A percentile compares a stretch with the other conserved stretches of the same genome.
These are phyloP conservation scores for Salvia miltiorrhiza DNA, from an alignment of 257 asterid species.

Conservation along the genomic window DNA sequence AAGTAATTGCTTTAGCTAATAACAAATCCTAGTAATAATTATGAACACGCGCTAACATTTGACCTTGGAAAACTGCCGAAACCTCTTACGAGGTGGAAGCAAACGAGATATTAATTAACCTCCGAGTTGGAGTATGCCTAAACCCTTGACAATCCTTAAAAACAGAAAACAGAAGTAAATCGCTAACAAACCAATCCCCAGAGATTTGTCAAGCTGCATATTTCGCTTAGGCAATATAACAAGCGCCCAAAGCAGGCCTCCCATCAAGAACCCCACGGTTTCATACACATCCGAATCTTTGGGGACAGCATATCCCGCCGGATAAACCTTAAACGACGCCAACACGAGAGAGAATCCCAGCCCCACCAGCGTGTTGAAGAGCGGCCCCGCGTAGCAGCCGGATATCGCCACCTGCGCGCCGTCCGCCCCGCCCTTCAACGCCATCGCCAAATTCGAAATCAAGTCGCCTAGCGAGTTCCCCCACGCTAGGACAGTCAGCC, in stretches of 20 bases:
- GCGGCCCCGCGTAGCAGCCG: too few relatives aligned
- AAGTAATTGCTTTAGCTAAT: neutral
- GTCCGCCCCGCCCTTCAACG: too few relatives aligned
- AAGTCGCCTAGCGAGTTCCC: too few relatives aligned
- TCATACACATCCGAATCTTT: too few relatives aligned
- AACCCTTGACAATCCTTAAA: constrained; percentile 41
- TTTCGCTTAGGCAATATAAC: constrained; percentile 60
- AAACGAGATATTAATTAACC: neutral
- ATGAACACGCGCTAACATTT: constrained; percentile 14
- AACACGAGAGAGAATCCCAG: too few relatives aligned
- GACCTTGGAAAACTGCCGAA: neutral
- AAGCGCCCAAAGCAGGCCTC: constrained; percentile 72
- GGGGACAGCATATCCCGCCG: too few relatives aligned
- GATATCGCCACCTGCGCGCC: too few relatives aligned
- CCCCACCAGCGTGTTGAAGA: too few relatives aligned
- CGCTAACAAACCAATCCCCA: constrained; percentile 69
- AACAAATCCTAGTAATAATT: constrained; percentile 14
- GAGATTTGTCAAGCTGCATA: constrained; percentile 47
- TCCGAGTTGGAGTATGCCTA: constrained; percentile 32
- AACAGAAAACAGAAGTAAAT: constrained; percentile 68
- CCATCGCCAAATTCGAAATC: too few relatives aligned
- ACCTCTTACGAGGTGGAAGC: constrained; percentile 4
- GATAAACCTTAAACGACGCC: too few relatives aligned
- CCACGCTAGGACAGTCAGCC: constrained; percentile 77
- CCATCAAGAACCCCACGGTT: too few relatives aligned